Evolutionary conservation across 164 flowering plant genomes (phyloP), one percentile per base, ranked within the genome.

Genomic region (Amborella trichopoda): DNA sequence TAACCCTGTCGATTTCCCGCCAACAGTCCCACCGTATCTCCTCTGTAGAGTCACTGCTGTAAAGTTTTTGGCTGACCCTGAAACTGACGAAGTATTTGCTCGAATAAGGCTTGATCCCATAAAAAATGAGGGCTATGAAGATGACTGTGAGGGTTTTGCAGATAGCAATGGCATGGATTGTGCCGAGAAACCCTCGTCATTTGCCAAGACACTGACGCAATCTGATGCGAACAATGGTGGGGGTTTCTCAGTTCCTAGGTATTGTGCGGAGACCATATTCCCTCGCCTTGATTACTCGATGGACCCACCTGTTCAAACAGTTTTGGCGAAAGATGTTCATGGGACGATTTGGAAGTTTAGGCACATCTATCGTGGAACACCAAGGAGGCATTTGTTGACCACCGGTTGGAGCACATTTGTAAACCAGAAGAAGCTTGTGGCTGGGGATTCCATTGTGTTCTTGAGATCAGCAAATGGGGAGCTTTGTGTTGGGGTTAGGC

Each of bases 351-450:
- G 83, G 83, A 56, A 68, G 18, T 86, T 86, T 41, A 59, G 77
- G 23, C 75, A 69, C 32, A 67, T 69, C 5, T 80, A 66, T 54
- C 73, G 95, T 0, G 91, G 91, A 5, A 82, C 95, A 23, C 95
- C 95, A 1, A 55, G 83, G 28, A 65, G 91, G 43, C 91, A 86
- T 47, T 51, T 86, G 60, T 52, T 86, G 5, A 86, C 88, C 8
- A 86, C 91, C 2, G 95, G 95, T 0, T 86, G 95, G 95, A 82
- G 89, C 57, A 76, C 70, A 73, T 86, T 82, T 48, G 95, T 86
- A 14, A 82, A 82, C 55, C 6, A 49, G 6, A 85, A 85, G 75
- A 78, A 70, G 63, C 69, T 85, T 3, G 59, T 77, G 1, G 85
- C 95, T 1, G 91, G 91, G 0, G 95, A 85, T 49, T 71, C 83